Base-by-base conservation (phyloP, 805 yeast genomes). In the Zygosaccharomyces bisporus region DNA sequence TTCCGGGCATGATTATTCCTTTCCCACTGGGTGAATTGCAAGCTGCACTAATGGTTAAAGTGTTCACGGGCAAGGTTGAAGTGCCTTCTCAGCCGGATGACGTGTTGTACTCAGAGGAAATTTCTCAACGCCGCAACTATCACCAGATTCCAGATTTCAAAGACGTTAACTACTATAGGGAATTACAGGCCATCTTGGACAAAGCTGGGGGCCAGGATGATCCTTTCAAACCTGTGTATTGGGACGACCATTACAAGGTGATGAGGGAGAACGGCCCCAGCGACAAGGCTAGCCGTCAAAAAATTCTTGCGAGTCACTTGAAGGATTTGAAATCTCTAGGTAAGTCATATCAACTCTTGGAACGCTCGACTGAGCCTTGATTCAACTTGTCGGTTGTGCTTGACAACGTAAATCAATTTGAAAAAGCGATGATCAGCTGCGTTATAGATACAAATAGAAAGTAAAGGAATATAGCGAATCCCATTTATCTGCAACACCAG, bases 21-120 rank as follows among this genome's bases (percentile, higher is more conserved):
- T 80, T 81, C 49, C 71, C 86, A 41, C 65, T 76, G 1, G 74
- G 83, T 12, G 81, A 77, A 54, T 67, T 77, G 39, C 93, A 86
- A 57, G 87, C 84, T 0, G 70, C 80, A 6, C 73, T 81, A 56
- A 67, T 85, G 23, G 76, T 85, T 2, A 70, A 88, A 45, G 78
- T 80, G 2, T 78, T 83, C 66, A 60, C 77, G 4, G 81, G 81
- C 0, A 69, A 79, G 34, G 58, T 85, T 2, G 9, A 51, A 12
- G 61, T 81, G 10, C 88, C 89, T 1, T 33, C 71, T 0, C 46
- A 53, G 12, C 65, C 65, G 14, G 75, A 67, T 35, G 46, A 45
- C 30, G 51, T 36, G 21, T 34, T 41, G 17, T 49, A 49, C 27
- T 42, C 47, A 7, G 47, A 46, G 16, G 43, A 23, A 4, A 31